Base-by-base conservation (phyloP, 148 eudicot species). In the Amaranthus hypochondriacus region DNA sequence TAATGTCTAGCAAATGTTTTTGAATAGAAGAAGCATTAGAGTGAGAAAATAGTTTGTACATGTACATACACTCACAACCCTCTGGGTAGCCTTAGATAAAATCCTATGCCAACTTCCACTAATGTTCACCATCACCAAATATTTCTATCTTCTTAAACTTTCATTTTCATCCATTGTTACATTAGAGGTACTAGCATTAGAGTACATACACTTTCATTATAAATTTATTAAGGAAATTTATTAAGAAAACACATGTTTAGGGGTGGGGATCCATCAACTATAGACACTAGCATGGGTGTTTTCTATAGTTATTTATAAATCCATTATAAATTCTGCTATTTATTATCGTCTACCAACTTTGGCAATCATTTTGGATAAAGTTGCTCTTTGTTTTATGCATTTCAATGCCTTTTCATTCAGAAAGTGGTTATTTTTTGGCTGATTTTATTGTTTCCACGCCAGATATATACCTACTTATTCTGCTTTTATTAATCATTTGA, bases 401-500 rank as follows among this genome's bases (percentile, higher is more conserved):
- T 60, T 6, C 64, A 7, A 44, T 48, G 4, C 28, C 14, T 13
- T 60, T 60, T 48, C 11, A 21, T 75, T 4, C 14, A 28, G 10
- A 21, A 11, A 58, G 42, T 48, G 42, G 14, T 12, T 66, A 12
- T 14, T 50, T 66, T 59, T 51, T 14, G 46, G 75, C 21, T 56
- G 70, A 77, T 57, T 68, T 70, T 9, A 10, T 62, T n/a, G 44
- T 56, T 13, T 63, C 11, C 9, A 12, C 39, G 18, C 56, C 49
- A 49, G 51, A 42, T 0, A 3, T 68, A 28, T 62, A 9, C 28
- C 46, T 56, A 42, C 55, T 57, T 44, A 9, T 65, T 3, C 8
- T 70, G 52, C 60, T 75, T 76, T 66, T 51, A 68, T 66, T 55
- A 52, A 72, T n/a, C 46, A 9, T 58, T 78, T 57, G 44, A 53